phyloP scores from a whole-genome alignment of 495 filamentous ascomycete genomes.

The Penicillium angulare region DNA sequence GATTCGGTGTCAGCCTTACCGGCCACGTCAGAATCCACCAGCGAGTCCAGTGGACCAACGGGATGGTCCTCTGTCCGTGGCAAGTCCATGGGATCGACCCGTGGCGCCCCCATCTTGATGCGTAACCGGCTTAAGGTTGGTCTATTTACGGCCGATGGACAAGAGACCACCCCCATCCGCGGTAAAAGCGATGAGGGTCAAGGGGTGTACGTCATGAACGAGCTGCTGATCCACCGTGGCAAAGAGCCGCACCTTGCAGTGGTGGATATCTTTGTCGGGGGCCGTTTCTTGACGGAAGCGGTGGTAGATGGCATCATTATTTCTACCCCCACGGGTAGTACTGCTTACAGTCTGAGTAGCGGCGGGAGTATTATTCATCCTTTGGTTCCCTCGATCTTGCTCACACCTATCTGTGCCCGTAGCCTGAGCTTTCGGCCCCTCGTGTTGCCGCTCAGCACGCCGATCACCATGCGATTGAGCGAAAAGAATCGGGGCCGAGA shows the following conservation, averaged over 20 bases:
- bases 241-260: constrained; percentile 85
- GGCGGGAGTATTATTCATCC: constrained; percentile 97
- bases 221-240: constrained; percentile 90
- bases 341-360: constrained; percentile 87
- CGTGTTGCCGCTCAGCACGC: constrained; percentile 80
- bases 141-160: constrained; percentile 65
- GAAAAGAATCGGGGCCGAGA: constrained; percentile 80
- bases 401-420: constrained; percentile 92
- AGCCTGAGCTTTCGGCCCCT: constrained; percentile 89
- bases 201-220: constrained; percentile 87
- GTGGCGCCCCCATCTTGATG: constrained; percentile 75
- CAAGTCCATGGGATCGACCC: constrained; percentile 73
- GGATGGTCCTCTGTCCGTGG: constrained; percentile 74
- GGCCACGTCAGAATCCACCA: neutral
- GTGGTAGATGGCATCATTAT: constrained; percentile 95
- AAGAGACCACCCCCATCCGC: constrained; percentile 33
- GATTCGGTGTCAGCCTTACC: neutral
- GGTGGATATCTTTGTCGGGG: constrained; percentile 82
- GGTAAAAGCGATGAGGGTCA: constrained; percentile 37
- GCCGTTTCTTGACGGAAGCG: constrained; percentile 83
- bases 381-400: constrained; percentile 76
- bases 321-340: constrained; percentile 89
- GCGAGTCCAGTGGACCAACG: constrained; percentile 36
- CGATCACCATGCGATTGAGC: constrained; percentile 78
- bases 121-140: constrained; percentile 83